Base-by-base conservation (phyloP, 352 stramenopile species). In the Phytophthora foliorum region DNA sequence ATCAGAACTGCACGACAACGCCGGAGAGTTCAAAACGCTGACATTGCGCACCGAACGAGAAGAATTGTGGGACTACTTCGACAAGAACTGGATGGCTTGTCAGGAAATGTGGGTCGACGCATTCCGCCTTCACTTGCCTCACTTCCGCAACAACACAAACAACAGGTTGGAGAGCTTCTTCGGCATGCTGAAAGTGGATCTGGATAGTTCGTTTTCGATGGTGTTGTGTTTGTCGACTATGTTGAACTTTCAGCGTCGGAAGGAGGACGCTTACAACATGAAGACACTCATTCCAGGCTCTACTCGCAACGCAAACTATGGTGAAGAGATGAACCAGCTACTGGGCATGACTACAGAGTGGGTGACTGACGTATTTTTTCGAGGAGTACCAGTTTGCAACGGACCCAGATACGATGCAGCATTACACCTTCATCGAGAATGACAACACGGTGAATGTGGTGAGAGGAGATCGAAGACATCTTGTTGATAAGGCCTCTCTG, bases 101-200 rank as follows among this genome's bases (percentile, higher is more conserved):
- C 14, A 57, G 13, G 25, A 57, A 8, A 57, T 65, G 34, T 65
- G 32, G 57, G 46, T 57, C 1, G 32, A 36, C 5, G 19, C 8
- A 11, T 44, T 25, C 13, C 45, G 57, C 6, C 49, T 64, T 31
- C 16, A 51, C 11, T 14, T 65, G 7, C 46, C 46, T n/a, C 34
- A 57, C n/a, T 57, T 65, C n/a, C 8, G 24, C 13, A 65, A 65
- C 22, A 65, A 65, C 36, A 57, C 34, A 6, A 65, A 57, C 25
- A 64, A 57, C 10, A 4, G 46, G 1, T 22, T 64, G 21, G 45
- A 57, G 17, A 51, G 41, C 31, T 42, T 65, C 8, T 57, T 65
- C 6, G 57, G 57, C 3, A 52, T 57, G 19, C 36, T 57, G 5
- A 57, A 65, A 22, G 34, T 17, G 34, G 34, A 39, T 17, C 34